Conservation (phyloP, 345 rosid species). For the Sisymbrium irio region DNA sequence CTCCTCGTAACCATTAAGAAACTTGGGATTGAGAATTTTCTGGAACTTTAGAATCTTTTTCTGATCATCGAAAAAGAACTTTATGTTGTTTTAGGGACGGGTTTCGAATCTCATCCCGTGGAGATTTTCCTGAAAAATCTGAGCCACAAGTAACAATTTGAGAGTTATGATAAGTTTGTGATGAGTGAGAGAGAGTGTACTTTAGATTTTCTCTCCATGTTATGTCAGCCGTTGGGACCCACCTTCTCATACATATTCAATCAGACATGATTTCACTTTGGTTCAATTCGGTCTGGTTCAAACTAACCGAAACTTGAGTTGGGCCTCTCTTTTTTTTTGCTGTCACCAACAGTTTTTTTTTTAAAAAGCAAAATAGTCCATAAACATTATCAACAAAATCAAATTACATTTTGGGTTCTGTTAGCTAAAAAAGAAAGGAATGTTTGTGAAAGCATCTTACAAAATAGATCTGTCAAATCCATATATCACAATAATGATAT, state of each 20-base stretch:
- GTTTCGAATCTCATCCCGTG: slow-evolving; percentile 25
- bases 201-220: slow-evolving; percentile 18
- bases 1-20: slow-evolving; percentile 6
- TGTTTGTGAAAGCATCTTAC: not conserved
- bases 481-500: not conserved
- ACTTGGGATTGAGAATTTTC: not conserved
- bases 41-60: not conserved
- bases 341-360: not conserved
- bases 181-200: slow-evolving; percentile 12
- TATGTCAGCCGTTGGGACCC: slow-evolving; percentile 26
- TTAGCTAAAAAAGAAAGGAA: not conserved
- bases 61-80: not conserved
- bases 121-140: slow-evolving; percentile 16
- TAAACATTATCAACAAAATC: not conserved
- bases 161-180: slow-evolving; percentile 23
- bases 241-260: not conserved
- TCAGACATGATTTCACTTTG: not conserved
- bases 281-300: slow-evolving; percentile 14
- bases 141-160: slow-evolving; percentile 15
- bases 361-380: not conserved
- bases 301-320: slow-evolving; percentile 1
- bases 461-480: not conserved
- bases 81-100: not conserved
- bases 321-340: not conserved
- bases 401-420: not conserved